Evolutionary conservation across 352 stramenopile species (phyloP).

Genomic region (Globisporangium splendens): DNA sequence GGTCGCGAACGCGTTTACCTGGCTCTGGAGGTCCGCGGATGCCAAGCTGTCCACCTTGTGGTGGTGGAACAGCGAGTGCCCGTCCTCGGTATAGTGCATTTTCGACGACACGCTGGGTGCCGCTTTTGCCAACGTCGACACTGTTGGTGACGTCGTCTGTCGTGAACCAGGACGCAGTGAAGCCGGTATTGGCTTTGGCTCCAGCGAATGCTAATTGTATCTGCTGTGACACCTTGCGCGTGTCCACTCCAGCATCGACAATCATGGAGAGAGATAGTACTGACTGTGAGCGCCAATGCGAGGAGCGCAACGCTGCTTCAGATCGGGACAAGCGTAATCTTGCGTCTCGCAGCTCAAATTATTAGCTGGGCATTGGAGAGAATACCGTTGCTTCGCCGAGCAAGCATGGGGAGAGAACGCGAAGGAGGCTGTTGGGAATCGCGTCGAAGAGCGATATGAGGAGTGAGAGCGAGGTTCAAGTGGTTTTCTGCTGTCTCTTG

Average conservation of each 20-base stretch:
- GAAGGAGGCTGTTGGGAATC: no score
- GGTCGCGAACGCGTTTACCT: constrained; percentile 29
- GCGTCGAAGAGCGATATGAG: no score
- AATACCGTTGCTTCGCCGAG: no score
- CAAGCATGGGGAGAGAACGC: no score
- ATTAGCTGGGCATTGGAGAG: no score
- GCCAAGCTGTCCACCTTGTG: constrained; percentile 36
- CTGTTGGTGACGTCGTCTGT: constrained; percentile 37
- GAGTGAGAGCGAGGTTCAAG: no score
- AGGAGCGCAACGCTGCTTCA: no score
- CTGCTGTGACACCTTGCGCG: constrained; percentile 47
- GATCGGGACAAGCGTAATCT: no score
- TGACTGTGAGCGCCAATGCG: no score
- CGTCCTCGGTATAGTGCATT: constrained; percentile 48
- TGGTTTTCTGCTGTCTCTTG: no score
- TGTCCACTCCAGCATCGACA: not conserved
- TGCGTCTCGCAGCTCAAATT: no score
- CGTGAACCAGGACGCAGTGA: constrained; percentile 60
- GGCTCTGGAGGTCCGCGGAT: constrained; percentile 22
- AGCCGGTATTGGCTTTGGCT: constrained; percentile 31
- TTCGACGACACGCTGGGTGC: constrained; percentile 19
- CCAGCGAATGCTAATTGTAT: constrained; percentile 60
- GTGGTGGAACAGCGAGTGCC: constrained; percentile 43
- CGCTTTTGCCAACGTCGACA: constrained; percentile 17
- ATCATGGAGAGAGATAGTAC: no score